Evolutionary conservation across 2,329 filamentous ascomycete genomes (phyloP).

Genomic region (Neonectria magnoliae): DNA sequence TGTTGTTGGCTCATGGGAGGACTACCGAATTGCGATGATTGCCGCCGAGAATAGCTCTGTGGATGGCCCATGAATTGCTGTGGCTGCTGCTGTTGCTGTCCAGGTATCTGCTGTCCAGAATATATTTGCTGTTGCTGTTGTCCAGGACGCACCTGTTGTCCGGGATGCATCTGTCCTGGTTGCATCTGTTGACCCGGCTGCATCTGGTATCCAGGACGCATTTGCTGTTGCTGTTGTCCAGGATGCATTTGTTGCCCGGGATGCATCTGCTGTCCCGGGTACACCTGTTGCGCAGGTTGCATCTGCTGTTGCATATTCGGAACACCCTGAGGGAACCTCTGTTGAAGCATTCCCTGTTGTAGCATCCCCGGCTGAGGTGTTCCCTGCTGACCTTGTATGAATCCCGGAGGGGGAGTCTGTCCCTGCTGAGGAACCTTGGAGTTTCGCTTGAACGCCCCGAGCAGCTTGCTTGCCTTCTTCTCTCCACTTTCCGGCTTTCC

Average conservation of each 20-base stretch:
- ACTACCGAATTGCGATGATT: constrained; percentile 32
- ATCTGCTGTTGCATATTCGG: constrained; percentile 29
- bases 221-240: not conserved
- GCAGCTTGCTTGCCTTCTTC: constrained; percentile 41
- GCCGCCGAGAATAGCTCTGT: constrained; percentile 31
- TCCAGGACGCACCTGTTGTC: constrained; percentile 16
- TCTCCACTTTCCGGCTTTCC: constrained; percentile 37
- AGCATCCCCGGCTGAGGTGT: constrained; percentile 16
- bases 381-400: constrained; percentile 12
- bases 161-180: constrained; percentile 21
- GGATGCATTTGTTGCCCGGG: not conserved
- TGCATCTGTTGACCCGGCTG: constrained; percentile 22
- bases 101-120: not conserved
- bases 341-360: constrained; percentile 3
- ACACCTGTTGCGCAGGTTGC: constrained; percentile 19
- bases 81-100: not conserved
- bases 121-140: not conserved
- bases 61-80: constrained; percentile 19
- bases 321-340: constrained; percentile 18
- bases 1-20: constrained; percentile 30
- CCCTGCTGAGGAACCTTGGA: constrained; percentile 43
- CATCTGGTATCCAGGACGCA: not conserved
- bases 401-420: constrained; percentile 17
- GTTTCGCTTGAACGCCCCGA: constrained; percentile 47
- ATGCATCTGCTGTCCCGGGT: constrained; percentile 21